Conservation (phyloP, 2,329 filamentous ascomycete species). For the Diaporthe sp. region DNA sequence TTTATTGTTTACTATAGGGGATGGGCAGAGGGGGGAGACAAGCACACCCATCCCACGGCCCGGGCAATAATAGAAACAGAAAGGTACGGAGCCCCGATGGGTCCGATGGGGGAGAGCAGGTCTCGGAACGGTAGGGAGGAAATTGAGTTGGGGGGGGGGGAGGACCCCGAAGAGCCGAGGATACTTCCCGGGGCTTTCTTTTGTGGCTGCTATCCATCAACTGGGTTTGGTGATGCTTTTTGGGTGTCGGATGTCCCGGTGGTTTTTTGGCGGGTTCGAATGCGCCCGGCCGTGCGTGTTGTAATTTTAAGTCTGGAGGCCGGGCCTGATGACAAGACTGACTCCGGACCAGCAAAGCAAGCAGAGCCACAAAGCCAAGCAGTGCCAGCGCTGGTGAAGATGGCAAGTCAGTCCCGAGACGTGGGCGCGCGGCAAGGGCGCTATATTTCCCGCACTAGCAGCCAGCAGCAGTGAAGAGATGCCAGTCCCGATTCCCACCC, state of each 20-base stretch:
- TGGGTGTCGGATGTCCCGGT: constrained; percentile 10
- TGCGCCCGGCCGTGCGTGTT: neutral
- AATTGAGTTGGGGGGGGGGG: constrained; percentile 3
- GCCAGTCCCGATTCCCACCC: neutral
- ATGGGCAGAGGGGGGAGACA: neutral
- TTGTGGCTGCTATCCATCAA: neutral
- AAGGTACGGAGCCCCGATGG: constrained; percentile 17
- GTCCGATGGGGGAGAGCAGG: constrained; percentile 14
- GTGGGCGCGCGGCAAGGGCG: constrained; percentile 15
- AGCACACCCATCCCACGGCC: neutral
- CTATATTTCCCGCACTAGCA: constrained; percentile 20
- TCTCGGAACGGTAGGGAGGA: constrained; percentile 2
- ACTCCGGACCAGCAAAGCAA: constrained; percentile 8
- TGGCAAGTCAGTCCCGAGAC: neutral
- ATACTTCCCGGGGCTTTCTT: neutral
- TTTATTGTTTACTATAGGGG: neutral
- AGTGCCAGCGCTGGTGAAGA: neutral
- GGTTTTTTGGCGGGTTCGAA: neutral
- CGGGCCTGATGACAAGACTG: neutral
- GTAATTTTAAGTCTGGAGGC: neutral
- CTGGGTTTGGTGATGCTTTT: constrained; percentile 11
- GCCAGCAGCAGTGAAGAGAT: neutral
- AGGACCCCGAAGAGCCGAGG: constrained; percentile 24
- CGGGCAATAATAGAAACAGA: constrained; percentile 12
- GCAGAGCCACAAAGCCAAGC: neutral